These are phyloP conservation scores for Cytospora piceae DNA, from an alignment of 2,329 filamentous ascomycete genomes.

Conservation along the genomic window DNA sequence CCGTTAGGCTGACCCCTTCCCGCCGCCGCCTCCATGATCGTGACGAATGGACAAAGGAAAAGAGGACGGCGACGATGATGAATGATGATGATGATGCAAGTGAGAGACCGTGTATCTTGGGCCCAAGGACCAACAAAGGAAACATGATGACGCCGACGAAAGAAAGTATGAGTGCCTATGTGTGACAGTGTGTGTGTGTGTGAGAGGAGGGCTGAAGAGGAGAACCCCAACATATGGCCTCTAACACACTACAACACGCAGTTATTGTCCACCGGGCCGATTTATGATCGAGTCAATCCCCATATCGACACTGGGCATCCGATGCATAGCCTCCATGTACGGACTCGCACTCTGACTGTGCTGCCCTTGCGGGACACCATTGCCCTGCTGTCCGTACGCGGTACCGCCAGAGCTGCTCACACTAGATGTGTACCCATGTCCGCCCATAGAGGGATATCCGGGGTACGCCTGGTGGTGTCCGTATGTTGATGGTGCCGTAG, in stretches of 20 bases:
- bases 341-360: slow-evolving; percentile 48
- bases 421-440: slow-evolving; percentile 57
- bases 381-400: slow-evolving; percentile 39
- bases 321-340: slow-evolving; percentile 51
- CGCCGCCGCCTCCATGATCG: slow-evolving; percentile 1
- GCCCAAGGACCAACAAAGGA: slow-evolving; percentile 19
- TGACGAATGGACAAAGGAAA: slow-evolving; percentile 20
- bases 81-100: slow-evolving; percentile 5
- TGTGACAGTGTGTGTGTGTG: neutral
- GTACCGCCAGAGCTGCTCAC: slow-evolving; percentile 52
- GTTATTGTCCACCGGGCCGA: slow-evolving; percentile 40
- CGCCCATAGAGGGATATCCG: slow-evolving; percentile 37
- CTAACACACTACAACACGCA: neutral
- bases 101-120: slow-evolving; percentile 7
- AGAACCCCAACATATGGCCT: neutral
- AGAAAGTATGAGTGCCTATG: neutral
- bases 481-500: slow-evolving; percentile 31
- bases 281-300: slow-evolving; percentile 64
- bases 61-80: neutral
- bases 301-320: slow-evolving; percentile 63
- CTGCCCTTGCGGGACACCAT: slow-evolving; percentile 34
- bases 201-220: neutral
- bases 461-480: slow-evolving; percentile 33
- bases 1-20: slow-evolving; percentile 1
- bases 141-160: neutral